These are phyloP conservation scores for Coniochaeta sp. DNA, from an alignment of 2,329 filamentous ascomycete species.

Conservation along the genomic window DNA sequence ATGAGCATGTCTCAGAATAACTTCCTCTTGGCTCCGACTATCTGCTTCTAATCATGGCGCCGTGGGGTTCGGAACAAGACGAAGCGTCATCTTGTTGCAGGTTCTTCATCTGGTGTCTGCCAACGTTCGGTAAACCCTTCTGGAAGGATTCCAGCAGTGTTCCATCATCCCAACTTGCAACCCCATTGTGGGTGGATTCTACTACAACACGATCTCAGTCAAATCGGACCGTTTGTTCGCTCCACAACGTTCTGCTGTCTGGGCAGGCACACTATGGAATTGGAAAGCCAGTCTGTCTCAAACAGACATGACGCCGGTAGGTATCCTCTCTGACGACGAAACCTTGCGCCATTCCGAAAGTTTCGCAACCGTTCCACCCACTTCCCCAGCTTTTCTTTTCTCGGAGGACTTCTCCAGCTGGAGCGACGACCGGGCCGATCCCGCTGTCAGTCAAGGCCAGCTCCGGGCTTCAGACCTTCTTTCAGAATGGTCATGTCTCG, in stretches of 20 bases:
- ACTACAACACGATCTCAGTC: background rate
- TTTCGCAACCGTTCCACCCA: background rate
- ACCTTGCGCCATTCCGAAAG: background rate
- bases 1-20: background rate
- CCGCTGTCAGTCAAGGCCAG: background rate
- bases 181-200: background rate
- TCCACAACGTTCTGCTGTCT: too few relatives aligned
- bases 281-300: background rate
- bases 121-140: background rate
- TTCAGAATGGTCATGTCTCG: background rate
- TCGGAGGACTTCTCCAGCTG: background rate
- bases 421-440: background rate
- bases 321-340: background rate
- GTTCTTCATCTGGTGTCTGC: background rate
- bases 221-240: background rate
- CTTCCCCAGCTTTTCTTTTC: conserved; percentile 2
- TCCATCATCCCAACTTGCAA: background rate
- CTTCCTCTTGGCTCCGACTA: background rate
- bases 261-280: background rate
- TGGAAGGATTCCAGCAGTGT: conserved; percentile 1
- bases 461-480: background rate
- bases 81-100: background rate
- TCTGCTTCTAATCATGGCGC: background rate
- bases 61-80: background rate
- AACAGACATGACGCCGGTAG: background rate